These are phyloP conservation scores for Clathrus columnatus DNA, from an alignment of 768 basidiomycete genomes.

Conservation along the genomic window DNA sequence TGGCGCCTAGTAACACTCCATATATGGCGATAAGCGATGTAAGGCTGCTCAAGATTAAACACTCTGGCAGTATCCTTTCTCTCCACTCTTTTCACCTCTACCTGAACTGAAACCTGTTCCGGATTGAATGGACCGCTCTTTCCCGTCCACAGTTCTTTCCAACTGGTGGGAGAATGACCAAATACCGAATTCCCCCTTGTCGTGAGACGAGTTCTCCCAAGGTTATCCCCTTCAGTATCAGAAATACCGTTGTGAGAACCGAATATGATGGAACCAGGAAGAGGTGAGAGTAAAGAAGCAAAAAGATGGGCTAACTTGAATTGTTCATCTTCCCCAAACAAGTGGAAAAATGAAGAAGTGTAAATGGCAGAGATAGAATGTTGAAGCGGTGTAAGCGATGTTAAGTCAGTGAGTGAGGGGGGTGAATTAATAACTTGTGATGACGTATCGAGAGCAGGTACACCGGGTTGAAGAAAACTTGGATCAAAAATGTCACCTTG, in stretches of 20 bases:
- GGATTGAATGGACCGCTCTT: conserved; percentile 8
- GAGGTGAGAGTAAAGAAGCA: conserved; percentile 10
- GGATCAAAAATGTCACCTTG: conserved; percentile 9
- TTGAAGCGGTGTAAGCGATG: conserved; percentile 12
- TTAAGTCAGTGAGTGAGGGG: conserved; percentile 7
- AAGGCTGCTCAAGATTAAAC: not conserved
- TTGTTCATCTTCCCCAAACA: conserved; percentile 14
- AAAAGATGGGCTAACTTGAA: conserved; percentile 10
- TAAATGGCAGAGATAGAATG: conserved; percentile 13
- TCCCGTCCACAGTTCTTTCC: conserved; percentile 29
- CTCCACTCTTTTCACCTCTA: not conserved
- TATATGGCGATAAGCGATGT: not conserved
- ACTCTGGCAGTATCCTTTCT: not conserved
- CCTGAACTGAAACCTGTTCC: conserved; percentile 5
- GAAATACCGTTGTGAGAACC: conserved; percentile 11
- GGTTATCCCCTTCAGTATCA: not conserved
- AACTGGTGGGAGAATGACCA: conserved; percentile 29
- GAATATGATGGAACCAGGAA: conserved; percentile 16
- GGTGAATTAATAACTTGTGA: not conserved
- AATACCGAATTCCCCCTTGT: not conserved
- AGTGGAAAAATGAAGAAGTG: conserved; percentile 17
- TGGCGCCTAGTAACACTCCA: conserved; percentile 10
- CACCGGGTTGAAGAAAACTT: not conserved
- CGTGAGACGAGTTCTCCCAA: not conserved
- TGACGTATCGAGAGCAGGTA: not conserved